phyloP scores from a whole-genome alignment of 1,284 basidiomycete genomes.

The Sphaerobolus stellatus region DNA sequence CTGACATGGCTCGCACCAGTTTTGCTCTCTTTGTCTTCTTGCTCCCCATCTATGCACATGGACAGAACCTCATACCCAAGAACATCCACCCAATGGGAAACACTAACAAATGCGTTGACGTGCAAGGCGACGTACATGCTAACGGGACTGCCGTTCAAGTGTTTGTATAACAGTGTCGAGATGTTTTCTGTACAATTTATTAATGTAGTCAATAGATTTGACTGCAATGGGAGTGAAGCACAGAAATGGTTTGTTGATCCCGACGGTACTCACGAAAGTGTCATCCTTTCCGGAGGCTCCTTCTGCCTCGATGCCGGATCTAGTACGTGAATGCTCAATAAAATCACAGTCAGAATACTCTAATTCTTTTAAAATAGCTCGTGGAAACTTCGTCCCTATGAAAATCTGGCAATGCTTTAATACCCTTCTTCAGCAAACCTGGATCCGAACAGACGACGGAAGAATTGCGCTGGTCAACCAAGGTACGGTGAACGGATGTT shows the following conservation, averaged over 20 bases:
- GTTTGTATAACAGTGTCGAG: not conserved
- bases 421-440: not conserved
- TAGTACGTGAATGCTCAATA: not conserved
- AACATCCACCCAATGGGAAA: not conserved
- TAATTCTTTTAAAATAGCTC: not conserved
- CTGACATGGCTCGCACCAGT: no score
- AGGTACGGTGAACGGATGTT: not conserved
- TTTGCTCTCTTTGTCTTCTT: no score
- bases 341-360: not conserved
- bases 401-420: constrained; percentile 1
- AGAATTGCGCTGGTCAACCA: not conserved
- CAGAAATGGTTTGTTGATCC: not conserved
- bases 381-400: not conserved
- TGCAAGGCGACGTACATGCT: not conserved
- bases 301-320: not conserved
- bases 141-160: not conserved
- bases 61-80: not conserved
- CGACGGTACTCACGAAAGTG: not conserved
- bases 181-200: not conserved
- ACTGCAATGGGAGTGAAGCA: not conserved
- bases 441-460: not conserved
- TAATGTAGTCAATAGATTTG: not conserved
- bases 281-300: not conserved
- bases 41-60: no score
- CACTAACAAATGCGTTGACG: not conserved